A percentile compares a stretch with the other conserved stretches of the same genome.
phyloP scores from a whole-genome alignment of 352 stramenopile species.

The Globisporangium carolinianum region DNA sequence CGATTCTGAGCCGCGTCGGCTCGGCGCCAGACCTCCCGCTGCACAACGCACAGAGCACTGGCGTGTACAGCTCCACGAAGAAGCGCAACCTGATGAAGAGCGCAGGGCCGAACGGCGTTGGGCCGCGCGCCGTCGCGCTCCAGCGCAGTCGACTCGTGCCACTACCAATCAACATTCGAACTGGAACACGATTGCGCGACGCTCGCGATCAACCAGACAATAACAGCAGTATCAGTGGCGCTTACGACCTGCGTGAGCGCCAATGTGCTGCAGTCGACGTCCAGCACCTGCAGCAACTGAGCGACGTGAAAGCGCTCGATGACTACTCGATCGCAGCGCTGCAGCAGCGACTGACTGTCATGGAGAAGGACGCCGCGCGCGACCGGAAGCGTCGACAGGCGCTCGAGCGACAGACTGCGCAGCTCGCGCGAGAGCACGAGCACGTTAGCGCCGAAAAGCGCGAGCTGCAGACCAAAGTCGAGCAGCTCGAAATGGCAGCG shows the following conservation, averaged over 20 bases:
- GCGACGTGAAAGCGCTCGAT: conserved; percentile 22
- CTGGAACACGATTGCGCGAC: conserved; percentile 21
- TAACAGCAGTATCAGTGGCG: conserved; percentile 12
- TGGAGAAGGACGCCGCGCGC: conserved; percentile 35
- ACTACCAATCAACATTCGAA: conserved; percentile 42
- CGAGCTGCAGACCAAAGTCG: conserved; percentile 27
- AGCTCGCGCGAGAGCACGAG: conserved; percentile 33
- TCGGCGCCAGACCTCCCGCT: conserved; percentile 58
- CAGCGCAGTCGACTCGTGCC: conserved; percentile 56
- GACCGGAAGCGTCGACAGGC: conserved; percentile 18
- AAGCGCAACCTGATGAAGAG: conserved; percentile 34
- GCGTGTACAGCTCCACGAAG: conserved; percentile 63
- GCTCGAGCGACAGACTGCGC: conserved; percentile 31
- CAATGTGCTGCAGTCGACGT: not conserved
- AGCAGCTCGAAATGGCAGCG: conserved; percentile 37
- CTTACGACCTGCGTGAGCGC: conserved; percentile 8
- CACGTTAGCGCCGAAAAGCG: conserved; percentile 26
- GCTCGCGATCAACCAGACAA: not conserved
- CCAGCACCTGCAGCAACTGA: conserved; percentile 15
- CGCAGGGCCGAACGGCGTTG: conserved; percentile 16
- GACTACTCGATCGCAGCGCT: conserved; percentile 38
- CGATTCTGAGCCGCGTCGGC: conserved; percentile 52
- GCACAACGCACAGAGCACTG: conserved; percentile 36
- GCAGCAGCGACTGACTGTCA: conserved; percentile 29
- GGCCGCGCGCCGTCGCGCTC: conserved; percentile 31